Evolutionary conservation across 2,329 filamentous ascomycete genomes (phyloP), one percentile per base, ranked within the genome.

Genomic region (Pestalotiopsis sp.): DNA sequence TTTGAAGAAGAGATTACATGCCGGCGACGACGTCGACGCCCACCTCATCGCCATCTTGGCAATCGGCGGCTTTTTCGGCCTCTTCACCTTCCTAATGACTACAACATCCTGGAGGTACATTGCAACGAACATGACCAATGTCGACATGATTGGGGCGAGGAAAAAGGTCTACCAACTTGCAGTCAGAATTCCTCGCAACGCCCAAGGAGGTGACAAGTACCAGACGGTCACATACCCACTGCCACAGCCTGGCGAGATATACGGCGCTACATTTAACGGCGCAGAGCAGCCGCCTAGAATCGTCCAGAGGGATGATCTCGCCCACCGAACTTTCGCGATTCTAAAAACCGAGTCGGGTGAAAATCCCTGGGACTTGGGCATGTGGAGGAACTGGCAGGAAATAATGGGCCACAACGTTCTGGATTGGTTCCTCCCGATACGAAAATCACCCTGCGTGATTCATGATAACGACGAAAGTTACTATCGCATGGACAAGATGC

Each of bases 301-400:
- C 20, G 74, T 75, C 3, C 71, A 75, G 4, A 79, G 83, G 39
- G 86, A 87, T 71, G 74, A 77, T 58, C 80, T 83, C 2, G 88
- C 89, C 27, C 84, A 82, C 4, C 87, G 91, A 36, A 92, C 88
- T 12, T 98, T 97, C 77, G 94, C 93, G 13, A 91, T 98, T 56
- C 83, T 98, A 1, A 86, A 88, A 70, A 93, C 92, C 0, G 83
- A 89, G 3, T 86, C 88, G 0, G 91, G 93, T 11, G 91, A 96
- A 73, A 97, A 97, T 73, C 93, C 94, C 0, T 99, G 94, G 90
- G 89, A 97, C 74, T 82, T 96, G 0, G 93, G 92, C 1, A 81
- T 82, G 9, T 84, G 87, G 70, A 81, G 84, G 36, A 98, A 98
- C 76, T 91, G 94, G 81, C 88, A 89, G 71, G 87, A 91, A 14